These are phyloP conservation scores for Yamadazyma scolyti DNA, from an alignment of 805 yeast species.

Conservation along the genomic window DNA sequence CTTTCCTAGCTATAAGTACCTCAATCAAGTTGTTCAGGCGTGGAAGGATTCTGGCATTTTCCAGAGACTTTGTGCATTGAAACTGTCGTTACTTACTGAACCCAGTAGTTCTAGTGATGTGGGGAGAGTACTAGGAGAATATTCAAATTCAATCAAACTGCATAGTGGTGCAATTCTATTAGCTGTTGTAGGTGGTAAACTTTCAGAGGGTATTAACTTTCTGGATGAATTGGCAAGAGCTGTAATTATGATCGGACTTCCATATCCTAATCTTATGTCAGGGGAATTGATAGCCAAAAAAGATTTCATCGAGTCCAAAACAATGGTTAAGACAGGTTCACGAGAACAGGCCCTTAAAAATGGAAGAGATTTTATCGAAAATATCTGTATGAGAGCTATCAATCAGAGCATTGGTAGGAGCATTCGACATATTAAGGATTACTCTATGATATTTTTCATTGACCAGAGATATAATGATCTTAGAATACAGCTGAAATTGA, in stretches of 20 bases:
- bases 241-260: constrained; percentile 82
- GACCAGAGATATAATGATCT: constrained; percentile 56
- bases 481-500: constrained; percentile 54
- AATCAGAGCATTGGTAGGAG: constrained; percentile 93
- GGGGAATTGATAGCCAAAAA: constrained; percentile 77
- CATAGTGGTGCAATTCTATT: constrained; percentile 61
- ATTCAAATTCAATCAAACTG: constrained; percentile 38
- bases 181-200: constrained; percentile 88
- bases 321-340: constrained; percentile 47
- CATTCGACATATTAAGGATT: constrained; percentile 79
- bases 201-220: constrained; percentile 93
- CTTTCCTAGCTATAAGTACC: constrained; percentile 79
- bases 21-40: constrained; percentile 42
- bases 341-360: constrained; percentile 42
- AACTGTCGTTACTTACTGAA: constrained; percentile 53
- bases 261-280: constrained; percentile 80
- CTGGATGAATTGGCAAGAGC: constrained; percentile 85
- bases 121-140: constrained; percentile 47
- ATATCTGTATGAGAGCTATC: constrained; percentile 84
- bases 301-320: constrained; percentile 54
- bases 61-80: constrained; percentile 31
- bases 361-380: constrained; percentile 65
- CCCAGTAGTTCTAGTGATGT: constrained; percentile 40
- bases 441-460: constrained; percentile 67
- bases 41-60: constrained; percentile 49